Evolutionary conservation across 768 basidiomycete species (phyloP), one percentile per base, ranked within the genome.

Genomic region (Trametes cinnabarina): DNA sequence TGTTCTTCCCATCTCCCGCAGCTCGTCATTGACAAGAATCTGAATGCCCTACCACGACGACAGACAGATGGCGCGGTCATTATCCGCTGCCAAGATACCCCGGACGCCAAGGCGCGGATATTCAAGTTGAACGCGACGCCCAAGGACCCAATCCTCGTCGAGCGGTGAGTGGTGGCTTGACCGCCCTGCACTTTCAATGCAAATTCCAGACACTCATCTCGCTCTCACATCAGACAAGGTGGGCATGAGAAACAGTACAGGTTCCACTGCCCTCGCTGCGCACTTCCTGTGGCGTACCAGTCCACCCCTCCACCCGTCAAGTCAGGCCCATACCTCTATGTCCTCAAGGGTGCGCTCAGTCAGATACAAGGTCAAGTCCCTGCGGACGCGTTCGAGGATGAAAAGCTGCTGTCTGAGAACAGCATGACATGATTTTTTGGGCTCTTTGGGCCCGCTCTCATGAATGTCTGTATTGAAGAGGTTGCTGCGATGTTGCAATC

Each of bases 301-400:
- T 78, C 84, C 17, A 80, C 77, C 34, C 86, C 88, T 4, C 89
- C 88, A 0, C 92, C 92, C 32, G 77, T 79, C 41, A 92, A 90
- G 72, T 82, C 84, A 3, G 87, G 82, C 3, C 84, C 89, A 1
- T 94, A 85, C 71, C 66, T 94, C 35, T 96, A 94, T 69, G 83
- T 95, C 53, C 64, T 92, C 47, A 77, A 83, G 44, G 94, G 94
- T 4, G 87, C 91, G 17, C 78, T 96, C 56, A 92, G 90, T n/a
- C 89, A 90, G 66, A 75, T 88, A 63, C 94, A 96, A 76, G 94
- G 94, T 32, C 87, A 93, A 67, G 74, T 94, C 30, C 94, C 94
- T 10, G 72, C 79, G 44, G 91, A 92, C 62, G 94, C 94, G 6
- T 92, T 95, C 66, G 85, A 88, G 48, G 78, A 81, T 39, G 80